Conservation (phyloP, 129 eudicot genomes). For the Tagetes patula region DNA sequence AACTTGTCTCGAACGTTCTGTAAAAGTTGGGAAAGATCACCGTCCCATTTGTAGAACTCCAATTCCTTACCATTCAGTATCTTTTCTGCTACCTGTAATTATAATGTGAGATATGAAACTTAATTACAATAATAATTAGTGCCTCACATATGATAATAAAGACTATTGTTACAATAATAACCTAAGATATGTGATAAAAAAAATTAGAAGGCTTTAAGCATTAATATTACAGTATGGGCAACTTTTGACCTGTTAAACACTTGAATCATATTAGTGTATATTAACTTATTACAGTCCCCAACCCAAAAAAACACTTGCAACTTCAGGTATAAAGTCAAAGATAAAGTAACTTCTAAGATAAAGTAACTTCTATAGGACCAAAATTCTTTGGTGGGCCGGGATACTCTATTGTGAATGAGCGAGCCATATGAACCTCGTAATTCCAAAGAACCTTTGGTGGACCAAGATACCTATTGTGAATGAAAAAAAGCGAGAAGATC, state of each 20-base stretch:
- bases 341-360: not conserved
- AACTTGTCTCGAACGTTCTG: slow-evolving; percentile 87
- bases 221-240: not conserved
- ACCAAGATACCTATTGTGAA: not conserved
- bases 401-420: not conserved
- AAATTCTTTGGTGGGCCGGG: not conserved
- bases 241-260: not conserved
- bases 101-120: not conserved
- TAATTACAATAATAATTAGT: not conserved
- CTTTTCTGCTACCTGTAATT: slow-evolving; percentile 67
- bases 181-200: not conserved
- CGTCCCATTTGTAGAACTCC: slow-evolving; percentile 98
- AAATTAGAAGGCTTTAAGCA: not conserved
- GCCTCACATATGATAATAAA: not conserved
- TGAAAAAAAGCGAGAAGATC: not conserved
- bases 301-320: not conserved
- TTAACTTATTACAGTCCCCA: no score
- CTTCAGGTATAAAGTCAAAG: not conserved
- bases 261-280: no score
- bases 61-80: slow-evolving; percentile 69
- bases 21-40: slow-evolving; percentile 75
- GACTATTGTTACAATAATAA: not conserved
- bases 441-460: not conserved
- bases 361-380: not conserved
- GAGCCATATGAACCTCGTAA: no score